A percentile compares a stretch with the other conserved stretches of the same genome.
phyloP scores from a whole-genome alignment of 331 rosid genomes.

The Malus hybrid region DNA sequence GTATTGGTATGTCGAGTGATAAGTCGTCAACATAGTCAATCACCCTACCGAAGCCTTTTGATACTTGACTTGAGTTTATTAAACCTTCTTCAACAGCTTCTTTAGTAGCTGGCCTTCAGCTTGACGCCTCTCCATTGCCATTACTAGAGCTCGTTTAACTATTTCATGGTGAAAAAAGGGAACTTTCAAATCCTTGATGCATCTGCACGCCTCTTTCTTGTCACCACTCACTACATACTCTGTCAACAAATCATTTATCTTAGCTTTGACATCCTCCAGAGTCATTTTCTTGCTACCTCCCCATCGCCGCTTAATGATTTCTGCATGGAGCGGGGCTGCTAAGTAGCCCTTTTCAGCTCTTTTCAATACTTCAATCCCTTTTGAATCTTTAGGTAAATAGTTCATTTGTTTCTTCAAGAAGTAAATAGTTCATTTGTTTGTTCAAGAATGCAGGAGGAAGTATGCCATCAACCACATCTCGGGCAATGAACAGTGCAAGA shows the following conservation, averaged over 20 bases:
- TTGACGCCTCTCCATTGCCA: constrained; percentile 66
- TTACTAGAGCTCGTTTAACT: constrained; percentile 58
- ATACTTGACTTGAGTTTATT: constrained; percentile 57
- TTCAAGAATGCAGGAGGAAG: constrained; percentile 59
- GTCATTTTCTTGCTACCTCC: constrained; percentile 61
- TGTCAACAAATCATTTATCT: constrained; percentile 46
- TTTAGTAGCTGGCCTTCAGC: constrained; percentile 49
- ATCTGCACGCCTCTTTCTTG: constrained; percentile 61
- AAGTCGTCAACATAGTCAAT: constrained; percentile 61
- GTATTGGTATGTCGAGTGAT: constrained; percentile 58
- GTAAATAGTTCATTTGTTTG: too few relatives aligned
- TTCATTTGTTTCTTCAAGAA: constrained; percentile 5
- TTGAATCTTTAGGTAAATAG: constrained; percentile 23
- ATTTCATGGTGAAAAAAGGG: constrained; percentile 68
- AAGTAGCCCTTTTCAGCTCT: constrained; percentile 62
- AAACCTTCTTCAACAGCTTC: constrained; percentile 64
- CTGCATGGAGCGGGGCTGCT: constrained; percentile 61
- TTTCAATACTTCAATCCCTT: constrained; percentile 50
- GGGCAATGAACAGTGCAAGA: constrained; percentile 61
- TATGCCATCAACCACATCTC: constrained; percentile 73
- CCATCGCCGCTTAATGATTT: constrained; percentile 54
- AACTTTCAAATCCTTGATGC: constrained; percentile 66
- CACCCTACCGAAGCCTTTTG: constrained; percentile 56
- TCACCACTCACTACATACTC: constrained; percentile 63
- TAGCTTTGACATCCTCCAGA: constrained; percentile 60